These are phyloP conservation scores for Inosperma sp. DNA, from an alignment of 768 basidiomycete genomes.

Conservation along the genomic window DNA sequence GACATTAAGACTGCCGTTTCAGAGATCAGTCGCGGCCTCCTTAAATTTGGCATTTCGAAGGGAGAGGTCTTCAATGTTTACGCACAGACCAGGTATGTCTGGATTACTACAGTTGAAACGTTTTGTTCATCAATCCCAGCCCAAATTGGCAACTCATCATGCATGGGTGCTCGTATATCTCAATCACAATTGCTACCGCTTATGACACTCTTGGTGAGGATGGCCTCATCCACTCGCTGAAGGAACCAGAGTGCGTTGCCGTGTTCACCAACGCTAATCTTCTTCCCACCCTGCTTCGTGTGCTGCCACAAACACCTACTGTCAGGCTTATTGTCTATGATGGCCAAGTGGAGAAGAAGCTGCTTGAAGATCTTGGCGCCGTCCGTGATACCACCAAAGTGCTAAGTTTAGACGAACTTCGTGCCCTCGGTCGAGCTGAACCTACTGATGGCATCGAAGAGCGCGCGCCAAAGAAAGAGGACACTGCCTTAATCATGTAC, in stretches of 20 bases:
- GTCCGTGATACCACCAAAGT: slow-evolving; percentile 58
- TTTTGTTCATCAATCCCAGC: slow-evolving; percentile 34
- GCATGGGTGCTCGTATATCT: slow-evolving; percentile 74
- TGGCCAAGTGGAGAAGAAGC: slow-evolving; percentile 49
- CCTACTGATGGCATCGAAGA: slow-evolving; percentile 47
- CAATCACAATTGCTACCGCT: slow-evolving; percentile 84
- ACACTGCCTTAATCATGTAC: slow-evolving; percentile 55
- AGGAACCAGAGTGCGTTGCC: slow-evolving; percentile 72
- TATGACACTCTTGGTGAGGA: slow-evolving; percentile 93
- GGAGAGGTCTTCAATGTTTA: slow-evolving; percentile 88
- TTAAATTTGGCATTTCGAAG: slow-evolving; percentile 63
- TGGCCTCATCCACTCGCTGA: slow-evolving; percentile 86
- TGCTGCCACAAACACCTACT: slow-evolving; percentile 66
- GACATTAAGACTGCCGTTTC: slow-evolving; percentile 62
- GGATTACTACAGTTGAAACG: slow-evolving; percentile 8
- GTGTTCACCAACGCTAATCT: slow-evolving; percentile 93
- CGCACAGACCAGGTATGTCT: slow-evolving; percentile 68
- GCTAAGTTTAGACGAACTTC: slow-evolving; percentile 65
- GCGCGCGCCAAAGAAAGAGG: slow-evolving; percentile 40
- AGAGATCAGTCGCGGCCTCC: slow-evolving; percentile 65
- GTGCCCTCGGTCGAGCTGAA: slow-evolving; percentile 56
- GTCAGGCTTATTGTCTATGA: slow-evolving; percentile 85
- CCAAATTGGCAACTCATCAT: slow-evolving; percentile 86
- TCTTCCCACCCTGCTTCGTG: slow-evolving; percentile 69
- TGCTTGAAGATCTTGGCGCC: slow-evolving; percentile 56